Conservation (phyloP, 805 yeast species). For the Cyberlindnera maclurae region DNA sequence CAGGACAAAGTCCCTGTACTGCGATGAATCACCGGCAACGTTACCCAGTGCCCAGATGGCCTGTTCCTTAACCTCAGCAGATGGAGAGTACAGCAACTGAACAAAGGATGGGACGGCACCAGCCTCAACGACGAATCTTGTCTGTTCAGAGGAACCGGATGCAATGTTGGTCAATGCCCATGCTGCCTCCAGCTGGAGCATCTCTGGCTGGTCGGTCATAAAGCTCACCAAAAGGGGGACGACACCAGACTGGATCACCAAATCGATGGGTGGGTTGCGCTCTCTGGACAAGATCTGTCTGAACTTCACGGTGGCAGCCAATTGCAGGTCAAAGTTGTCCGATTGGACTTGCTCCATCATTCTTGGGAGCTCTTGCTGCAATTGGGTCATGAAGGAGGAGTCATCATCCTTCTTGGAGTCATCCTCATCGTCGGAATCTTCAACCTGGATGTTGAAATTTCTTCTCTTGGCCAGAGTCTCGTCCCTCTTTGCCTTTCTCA, state of each 20-base stretch:
- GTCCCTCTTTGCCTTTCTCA: conserved; percentile 94
- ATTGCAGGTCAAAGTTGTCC: conserved; percentile 67
- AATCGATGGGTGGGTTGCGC: conserved; percentile 91
- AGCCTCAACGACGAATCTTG: conserved; percentile 82
- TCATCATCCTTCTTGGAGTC: conserved; percentile 27
- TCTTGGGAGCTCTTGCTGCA: conserved; percentile 67
- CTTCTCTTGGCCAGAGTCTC: conserved; percentile 92
- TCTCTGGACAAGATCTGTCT: conserved; percentile 92
- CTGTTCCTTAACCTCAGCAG: conserved; percentile 92
- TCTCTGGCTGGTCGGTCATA: conserved; percentile 73
- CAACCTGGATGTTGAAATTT: conserved; percentile 50
- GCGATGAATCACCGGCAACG: conserved; percentile 95
- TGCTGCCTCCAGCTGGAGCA: conserved; percentile 94
- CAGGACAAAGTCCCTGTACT: conserved; percentile 84
- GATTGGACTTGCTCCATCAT: conserved; percentile 80
- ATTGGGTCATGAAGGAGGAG: conserved; percentile 37
- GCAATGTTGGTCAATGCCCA: conserved; percentile 99
- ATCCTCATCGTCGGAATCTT: conserved; percentile 45
- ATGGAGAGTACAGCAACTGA: conserved; percentile 67
- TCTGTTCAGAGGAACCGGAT: conserved; percentile 86
- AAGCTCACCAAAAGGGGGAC: conserved; percentile 86
- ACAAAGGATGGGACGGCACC: conserved; percentile 94
- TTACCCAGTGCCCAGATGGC: conserved; percentile 99
- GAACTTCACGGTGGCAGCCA: conserved; percentile 86
- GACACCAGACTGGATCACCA: conserved; percentile 89